Conservation (phyloP, 139 green algal genomes). For the Chlorella sp. region DNA sequence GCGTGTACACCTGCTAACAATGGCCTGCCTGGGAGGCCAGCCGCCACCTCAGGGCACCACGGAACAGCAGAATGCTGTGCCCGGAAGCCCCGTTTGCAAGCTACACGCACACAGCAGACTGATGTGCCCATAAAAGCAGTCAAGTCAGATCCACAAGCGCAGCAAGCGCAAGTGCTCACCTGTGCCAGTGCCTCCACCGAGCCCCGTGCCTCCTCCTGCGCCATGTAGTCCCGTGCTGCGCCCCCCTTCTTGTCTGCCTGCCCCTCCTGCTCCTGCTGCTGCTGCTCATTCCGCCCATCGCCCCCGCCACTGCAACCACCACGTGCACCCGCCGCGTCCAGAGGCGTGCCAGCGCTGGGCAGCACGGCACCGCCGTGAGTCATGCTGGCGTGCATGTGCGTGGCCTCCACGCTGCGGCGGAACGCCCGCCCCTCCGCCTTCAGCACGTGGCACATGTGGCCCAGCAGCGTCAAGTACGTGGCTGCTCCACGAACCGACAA, state of each 20-base stretch:
- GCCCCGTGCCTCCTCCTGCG: background rate
- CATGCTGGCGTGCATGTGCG: background rate
- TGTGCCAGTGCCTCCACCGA: too few relatives aligned
- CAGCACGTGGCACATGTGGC: background rate
- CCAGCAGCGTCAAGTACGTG: background rate
- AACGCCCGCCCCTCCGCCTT: background rate
- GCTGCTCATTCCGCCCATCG: background rate
- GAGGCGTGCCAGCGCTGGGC: background rate
- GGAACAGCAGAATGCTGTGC: too few relatives aligned
- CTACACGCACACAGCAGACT: too few relatives aligned
- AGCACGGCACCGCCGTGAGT: background rate
- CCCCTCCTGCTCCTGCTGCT: background rate
- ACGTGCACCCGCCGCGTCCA: background rate
- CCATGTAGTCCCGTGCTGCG: background rate
- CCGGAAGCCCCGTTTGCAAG: too few relatives aligned
- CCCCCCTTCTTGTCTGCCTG: background rate
- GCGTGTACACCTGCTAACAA: too few relatives aligned
- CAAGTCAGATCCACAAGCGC: too few relatives aligned
- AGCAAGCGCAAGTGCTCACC: too few relatives aligned
- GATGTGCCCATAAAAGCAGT: too few relatives aligned
- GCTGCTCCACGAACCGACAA: background rate
- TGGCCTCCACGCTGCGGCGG: background rate
- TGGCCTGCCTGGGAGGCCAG: too few relatives aligned
- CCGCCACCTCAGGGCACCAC: too few relatives aligned
- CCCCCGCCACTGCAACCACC: too few relatives aligned